These are phyloP conservation scores for Hypoxylon rickii DNA, from an alignment of 495 filamentous ascomycete species.

Conservation along the genomic window DNA sequence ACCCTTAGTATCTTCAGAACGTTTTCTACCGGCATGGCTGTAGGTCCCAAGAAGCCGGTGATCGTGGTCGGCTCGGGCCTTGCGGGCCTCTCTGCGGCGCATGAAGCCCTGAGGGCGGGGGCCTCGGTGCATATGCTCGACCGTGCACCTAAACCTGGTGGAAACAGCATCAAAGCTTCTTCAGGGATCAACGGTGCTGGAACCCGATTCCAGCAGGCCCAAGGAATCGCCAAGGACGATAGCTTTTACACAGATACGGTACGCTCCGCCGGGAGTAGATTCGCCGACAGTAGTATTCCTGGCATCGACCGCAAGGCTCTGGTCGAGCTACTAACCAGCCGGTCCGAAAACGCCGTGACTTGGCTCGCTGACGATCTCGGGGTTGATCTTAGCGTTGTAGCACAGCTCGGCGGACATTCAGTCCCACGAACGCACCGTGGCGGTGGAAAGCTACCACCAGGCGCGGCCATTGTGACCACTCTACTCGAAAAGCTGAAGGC, in stretches of 20 bases:
- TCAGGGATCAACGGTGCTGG: constrained; percentile 66
- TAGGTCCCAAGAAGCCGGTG: constrained; percentile 33
- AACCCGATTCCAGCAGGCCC: constrained; percentile 53
- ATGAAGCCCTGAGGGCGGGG: constrained; percentile 50
- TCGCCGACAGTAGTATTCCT: constrained; percentile 20
- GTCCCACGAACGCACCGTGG: constrained; percentile 60
- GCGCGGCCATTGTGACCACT: constrained; percentile 55
- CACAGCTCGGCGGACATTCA: constrained; percentile 59
- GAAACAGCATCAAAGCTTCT: constrained; percentile 66
- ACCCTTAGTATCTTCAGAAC: neutral
- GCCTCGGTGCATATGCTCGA: constrained; percentile 58
- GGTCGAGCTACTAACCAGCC: constrained; percentile 47
- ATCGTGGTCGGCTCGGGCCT: constrained; percentile 59
- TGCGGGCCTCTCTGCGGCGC: constrained; percentile 55
- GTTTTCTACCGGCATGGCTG: constrained; percentile 6
- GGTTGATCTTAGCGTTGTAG: constrained; percentile 59
- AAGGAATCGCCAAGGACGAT: constrained; percentile 32
- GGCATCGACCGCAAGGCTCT: constrained; percentile 45
- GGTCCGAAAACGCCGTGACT: constrained; percentile 49
- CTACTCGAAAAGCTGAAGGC: constrained; percentile 51
- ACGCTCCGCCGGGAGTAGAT: constrained; percentile 48
- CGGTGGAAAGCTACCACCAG: constrained; percentile 54
- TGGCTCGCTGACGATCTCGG: constrained; percentile 57
- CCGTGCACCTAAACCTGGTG: constrained; percentile 58
- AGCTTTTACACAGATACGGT: constrained; percentile 59